Evolutionary conservation across 1,284 basidiomycete species (phyloP), one percentile per base, ranked within the genome.

Genomic region (Cerrena zonata): DNA sequence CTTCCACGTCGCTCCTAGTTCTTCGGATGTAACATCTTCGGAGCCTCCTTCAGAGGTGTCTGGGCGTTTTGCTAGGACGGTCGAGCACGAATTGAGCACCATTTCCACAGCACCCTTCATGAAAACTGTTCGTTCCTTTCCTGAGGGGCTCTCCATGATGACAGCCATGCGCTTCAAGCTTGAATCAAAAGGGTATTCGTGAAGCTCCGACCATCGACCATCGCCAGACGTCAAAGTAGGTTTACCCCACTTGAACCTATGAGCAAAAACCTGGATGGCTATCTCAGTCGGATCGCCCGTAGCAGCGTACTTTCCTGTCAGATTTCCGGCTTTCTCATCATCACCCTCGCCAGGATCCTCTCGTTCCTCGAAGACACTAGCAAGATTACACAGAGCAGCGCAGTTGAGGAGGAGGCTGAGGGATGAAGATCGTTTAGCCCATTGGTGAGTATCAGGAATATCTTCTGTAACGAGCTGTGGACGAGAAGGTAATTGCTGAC

Each of bases 251-350:
- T 43, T 36, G 37, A 52, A 53, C 15, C 49, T 27, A 19, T 51
- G 52, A 21, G 52, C 45, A 19, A 48, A 50, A 13, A 48, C 48
- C 19, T 50, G 51, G 5, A 51, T 45, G 15, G 51, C 55, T 79
- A 47, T 73, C 60, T 82, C 79, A 15, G 86, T 88, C 1, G 84
- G 80, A 58, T 88, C 85, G 25, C 86, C 86, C 42, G 80, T 79
- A 0, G 82, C 30, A 34, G 30, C 30, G 30, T 34, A 34, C 30
- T 34, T 7, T 7, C 30, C 30, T 15, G 30, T 34, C 30, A 34
- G 30, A 34, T 79, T 37, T 78, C 75, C 84, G 84, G 87, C 50
- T 73, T 67, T 21, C 51, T 53, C 48, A 19, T 45, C 34, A 34
- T 7, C 15, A 7, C 7, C 7, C 30, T 34, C 30, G 30, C 7